These are phyloP conservation scores for Potentilla sterilis DNA, from an alignment of 306 rosid species.

Conservation along the genomic window DNA sequence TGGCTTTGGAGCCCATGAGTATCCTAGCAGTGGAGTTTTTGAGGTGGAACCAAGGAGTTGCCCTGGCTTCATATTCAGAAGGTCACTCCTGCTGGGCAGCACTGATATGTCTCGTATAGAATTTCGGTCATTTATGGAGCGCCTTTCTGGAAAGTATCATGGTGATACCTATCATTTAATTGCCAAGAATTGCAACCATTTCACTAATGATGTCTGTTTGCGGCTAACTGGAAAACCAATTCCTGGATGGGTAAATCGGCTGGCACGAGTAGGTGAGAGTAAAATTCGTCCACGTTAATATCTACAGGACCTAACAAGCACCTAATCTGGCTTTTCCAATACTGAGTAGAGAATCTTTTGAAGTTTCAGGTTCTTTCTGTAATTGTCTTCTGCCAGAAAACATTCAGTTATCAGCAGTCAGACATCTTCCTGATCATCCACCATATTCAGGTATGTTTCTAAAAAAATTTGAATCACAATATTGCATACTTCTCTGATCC, in stretches of 20 bases:
- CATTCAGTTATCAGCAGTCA: conserved; percentile 73
- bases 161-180: conserved; percentile 95
- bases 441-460: conserved; percentile 58
- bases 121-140: conserved; percentile 72
- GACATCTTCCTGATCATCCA: conserved; percentile 72
- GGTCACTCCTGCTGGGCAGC: conserved; percentile 75
- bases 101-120: conserved; percentile 72
- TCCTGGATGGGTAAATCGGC: conserved; percentile 95
- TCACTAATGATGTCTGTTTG: conserved; percentile 79
- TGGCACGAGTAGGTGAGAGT: conserved; percentile 81
- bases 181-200: conserved; percentile 96
- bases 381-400: conserved; percentile 91
- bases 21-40: conserved; percentile 82
- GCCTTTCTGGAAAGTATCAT: conserved; percentile 67
- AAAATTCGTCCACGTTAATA: conserved; percentile 17
- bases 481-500: conserved; percentile 14
- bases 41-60: conserved; percentile 96
- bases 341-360: conserved; percentile 37
- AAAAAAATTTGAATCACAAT: background rate
- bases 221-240: conserved; percentile 82
- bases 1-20: conserved; percentile 95
- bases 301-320: conserved; percentile 8
- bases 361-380: conserved; percentile 87
- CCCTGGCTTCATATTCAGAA: conserved; percentile 92
- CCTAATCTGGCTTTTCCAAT: conserved; percentile 23